phyloP scores from a whole-genome alignment of 1,139 yeast species.

The Protomyces arabidopsidicola region DNA sequence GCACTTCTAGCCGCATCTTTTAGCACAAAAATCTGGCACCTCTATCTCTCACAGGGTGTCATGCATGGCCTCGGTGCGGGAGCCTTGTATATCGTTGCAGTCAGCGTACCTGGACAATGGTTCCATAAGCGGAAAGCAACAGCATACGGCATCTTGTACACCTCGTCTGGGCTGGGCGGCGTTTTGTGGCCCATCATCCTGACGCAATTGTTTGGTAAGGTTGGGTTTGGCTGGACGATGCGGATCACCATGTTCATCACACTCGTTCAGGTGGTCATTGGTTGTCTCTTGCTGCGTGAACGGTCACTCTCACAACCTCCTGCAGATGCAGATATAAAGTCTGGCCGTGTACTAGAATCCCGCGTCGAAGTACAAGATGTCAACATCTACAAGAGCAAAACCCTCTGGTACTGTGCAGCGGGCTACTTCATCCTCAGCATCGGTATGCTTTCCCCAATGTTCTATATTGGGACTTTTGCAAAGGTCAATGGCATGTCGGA shows the following conservation, averaged over 20 bases:
- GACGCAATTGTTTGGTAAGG: constrained; percentile 40
- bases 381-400: constrained; percentile 37
- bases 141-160: constrained; percentile 55
- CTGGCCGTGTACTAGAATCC: constrained; percentile 30
- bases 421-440: constrained; percentile 39
- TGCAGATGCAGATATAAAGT: constrained; percentile 38
- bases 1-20: constrained; percentile 55
- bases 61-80: constrained; percentile 50
- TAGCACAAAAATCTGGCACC: constrained; percentile 52
- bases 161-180: constrained; percentile 64
- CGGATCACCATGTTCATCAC: constrained; percentile 47
- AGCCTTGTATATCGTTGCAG: constrained; percentile 41
- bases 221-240: constrained; percentile 54
- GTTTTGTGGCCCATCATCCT: constrained; percentile 50
- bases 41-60: constrained; percentile 53
- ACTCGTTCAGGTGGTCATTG: constrained; percentile 32
- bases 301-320: constrained; percentile 34
- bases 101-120: constrained; percentile 42
- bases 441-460: constrained; percentile 41
- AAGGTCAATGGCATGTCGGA: constrained; percentile 33
- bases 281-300: constrained; percentile 42
- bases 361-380: constrained; percentile 32
- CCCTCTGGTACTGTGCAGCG: constrained; percentile 37
- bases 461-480: constrained; percentile 40
- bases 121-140: constrained; percentile 53